These are phyloP conservation scores for Logfia minima DNA, from an alignment of 129 eudicot species.

Conservation along the genomic window DNA sequence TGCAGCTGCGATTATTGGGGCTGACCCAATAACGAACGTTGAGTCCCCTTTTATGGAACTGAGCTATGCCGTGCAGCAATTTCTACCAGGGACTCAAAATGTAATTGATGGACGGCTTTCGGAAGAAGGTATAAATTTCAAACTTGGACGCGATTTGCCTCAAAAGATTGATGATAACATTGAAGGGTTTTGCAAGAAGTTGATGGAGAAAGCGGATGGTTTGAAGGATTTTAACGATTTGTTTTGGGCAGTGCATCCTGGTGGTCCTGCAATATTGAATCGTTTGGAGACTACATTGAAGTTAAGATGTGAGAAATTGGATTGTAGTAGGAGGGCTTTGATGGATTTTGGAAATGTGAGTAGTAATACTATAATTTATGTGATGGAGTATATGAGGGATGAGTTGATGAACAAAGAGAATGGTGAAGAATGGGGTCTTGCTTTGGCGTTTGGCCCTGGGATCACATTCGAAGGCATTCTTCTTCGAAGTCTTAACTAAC, in stretches of 20 bases:
- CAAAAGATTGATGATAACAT: constrained; percentile 86
- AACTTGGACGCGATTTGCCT: constrained; percentile 79
- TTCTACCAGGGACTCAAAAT: constrained; percentile 65
- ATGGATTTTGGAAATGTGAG: constrained; percentile 96
- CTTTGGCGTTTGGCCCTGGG: constrained; percentile 92
- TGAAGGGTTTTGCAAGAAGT: constrained; percentile 72
- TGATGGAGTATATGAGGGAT: constrained; percentile 85
- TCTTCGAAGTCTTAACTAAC: constrained; percentile 50
- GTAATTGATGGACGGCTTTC: constrained; percentile 80
- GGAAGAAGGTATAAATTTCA: constrained; percentile 82
- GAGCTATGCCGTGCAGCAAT: constrained; percentile 69
- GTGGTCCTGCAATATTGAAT: constrained; percentile 89
- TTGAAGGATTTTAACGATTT: constrained; percentile 60
- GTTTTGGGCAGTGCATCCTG: constrained; percentile 98
- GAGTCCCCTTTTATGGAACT: constrained; percentile 82
- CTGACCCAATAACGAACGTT: constrained; percentile 42
- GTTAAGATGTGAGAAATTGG: constrained; percentile 49
- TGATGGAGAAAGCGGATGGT: constrained; percentile 51
- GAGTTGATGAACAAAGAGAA: constrained; percentile 51
- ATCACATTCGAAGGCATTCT: constrained; percentile 91
- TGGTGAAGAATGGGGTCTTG: constrained; percentile 90
- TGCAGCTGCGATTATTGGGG: constrained; percentile 66
- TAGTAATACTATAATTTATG: constrained; percentile 86
- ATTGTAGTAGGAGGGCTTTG: constrained; percentile 82
- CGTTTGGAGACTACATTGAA: constrained; percentile 57